Percentiles rank a stretch among this genome's conserved stretches.
Evolutionary conservation across 257 asterid species (phyloP).

Genomic region (Nicotiana paniculata): DNA sequence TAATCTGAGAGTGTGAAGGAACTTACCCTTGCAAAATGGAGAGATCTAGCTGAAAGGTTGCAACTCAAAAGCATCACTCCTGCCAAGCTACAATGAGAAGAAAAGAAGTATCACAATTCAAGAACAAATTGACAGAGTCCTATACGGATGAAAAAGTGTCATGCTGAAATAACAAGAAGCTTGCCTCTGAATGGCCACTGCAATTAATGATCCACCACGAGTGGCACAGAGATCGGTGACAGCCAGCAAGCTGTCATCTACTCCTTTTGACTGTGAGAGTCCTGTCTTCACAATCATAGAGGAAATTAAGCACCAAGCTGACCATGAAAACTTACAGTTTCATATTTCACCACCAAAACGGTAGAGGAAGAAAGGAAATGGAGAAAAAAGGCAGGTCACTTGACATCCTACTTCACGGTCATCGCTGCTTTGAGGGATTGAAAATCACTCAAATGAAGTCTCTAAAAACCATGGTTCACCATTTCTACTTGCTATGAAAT

Average conservation of each 20-base stretch:
- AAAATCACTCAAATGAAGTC: neutral
- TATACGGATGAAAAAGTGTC: neutral
- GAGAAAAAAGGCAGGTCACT: neutral
- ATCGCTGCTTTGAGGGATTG: neutral
- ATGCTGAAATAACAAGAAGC: slow-evolving; percentile 8
- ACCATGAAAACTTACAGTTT: neutral
- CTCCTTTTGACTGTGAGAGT: slow-evolving; percentile 32
- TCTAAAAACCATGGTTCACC: neutral
- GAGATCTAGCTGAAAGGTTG: slow-evolving; percentile 44
- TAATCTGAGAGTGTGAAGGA: neutral
- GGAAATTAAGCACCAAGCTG: slow-evolving; percentile 7
- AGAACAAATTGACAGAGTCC: neutral
- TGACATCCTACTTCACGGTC: neutral
- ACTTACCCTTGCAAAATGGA: slow-evolving; percentile 54
- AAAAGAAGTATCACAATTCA: neutral
- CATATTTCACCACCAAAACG: neutral
- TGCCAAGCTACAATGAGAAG: slow-evolving; percentile 43
- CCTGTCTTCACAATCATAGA: slow-evolving; percentile 52
- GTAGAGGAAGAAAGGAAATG: neutral
- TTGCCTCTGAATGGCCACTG: slow-evolving; percentile 76
- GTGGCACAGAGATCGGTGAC: slow-evolving; percentile 65
- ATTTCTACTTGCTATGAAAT: neutral
- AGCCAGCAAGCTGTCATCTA: slow-evolving; percentile 47
- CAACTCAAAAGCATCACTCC: slow-evolving; percentile 70
- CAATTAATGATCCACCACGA: slow-evolving; percentile 58